These are phyloP conservation scores for Pseudomassariella vexata DNA, from an alignment of 2,329 filamentous ascomycete species.

Conservation along the genomic window DNA sequence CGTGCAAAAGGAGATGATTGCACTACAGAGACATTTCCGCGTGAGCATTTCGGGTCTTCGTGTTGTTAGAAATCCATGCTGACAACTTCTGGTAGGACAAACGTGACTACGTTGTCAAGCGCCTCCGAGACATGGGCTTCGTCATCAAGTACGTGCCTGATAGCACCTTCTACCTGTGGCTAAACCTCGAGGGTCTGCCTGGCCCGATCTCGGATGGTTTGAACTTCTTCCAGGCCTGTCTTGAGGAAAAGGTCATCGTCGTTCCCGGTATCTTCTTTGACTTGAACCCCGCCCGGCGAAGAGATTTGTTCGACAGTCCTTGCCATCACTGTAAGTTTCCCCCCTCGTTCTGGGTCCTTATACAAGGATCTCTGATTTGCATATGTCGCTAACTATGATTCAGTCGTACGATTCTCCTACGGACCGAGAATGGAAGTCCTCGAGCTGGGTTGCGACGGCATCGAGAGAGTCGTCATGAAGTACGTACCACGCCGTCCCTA, in stretches of 20 bases:
- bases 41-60: constrained; percentile 26
- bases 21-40: constrained; percentile 82
- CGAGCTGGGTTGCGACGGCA: constrained; percentile 74
- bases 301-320: constrained; percentile 89
- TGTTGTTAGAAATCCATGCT: constrained; percentile 6
- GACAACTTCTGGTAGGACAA: constrained; percentile 52
- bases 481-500: too few species aligned
- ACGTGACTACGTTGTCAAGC: constrained; percentile 81
- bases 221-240: constrained; percentile 93
- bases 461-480: constrained; percentile 75
- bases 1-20: constrained; percentile 80
- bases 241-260: constrained; percentile 92
- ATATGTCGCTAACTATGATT: constrained; percentile 8
- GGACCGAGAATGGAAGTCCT: constrained; percentile 76
- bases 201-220: constrained; percentile 83
- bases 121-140: constrained; percentile 83
- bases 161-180: constrained; percentile 88
- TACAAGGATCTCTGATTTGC: constrained; percentile 8
- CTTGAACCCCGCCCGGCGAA: constrained; percentile 79
- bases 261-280: constrained; percentile 98
- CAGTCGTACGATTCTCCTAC: constrained; percentile 72
- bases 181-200: constrained; percentile 63
- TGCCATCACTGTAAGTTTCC: constrained; percentile 67
- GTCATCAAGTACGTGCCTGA: constrained; percentile 77
- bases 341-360: background rate